phyloP scores from a whole-genome alignment of 1,284 basidiomycete genomes.

The Schizophyllum amplum region DNA sequence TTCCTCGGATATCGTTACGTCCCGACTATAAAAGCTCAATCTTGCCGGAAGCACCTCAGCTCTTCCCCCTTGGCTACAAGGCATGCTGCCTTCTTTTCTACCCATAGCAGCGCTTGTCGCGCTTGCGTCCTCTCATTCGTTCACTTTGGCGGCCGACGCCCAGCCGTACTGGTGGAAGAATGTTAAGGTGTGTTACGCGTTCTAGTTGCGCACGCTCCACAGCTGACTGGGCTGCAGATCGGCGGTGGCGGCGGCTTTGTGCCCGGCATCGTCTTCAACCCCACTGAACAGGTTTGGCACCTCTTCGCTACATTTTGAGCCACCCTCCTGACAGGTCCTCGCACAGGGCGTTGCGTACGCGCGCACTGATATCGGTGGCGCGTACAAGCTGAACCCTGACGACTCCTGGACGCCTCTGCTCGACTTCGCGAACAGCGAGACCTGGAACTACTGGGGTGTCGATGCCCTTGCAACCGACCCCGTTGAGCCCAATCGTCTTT shows the following conservation, averaged over 20 bases:
- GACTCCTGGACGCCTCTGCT: constrained; percentile 54
- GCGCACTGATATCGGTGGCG: constrained; percentile 59
- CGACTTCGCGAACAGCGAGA: constrained; percentile 41
- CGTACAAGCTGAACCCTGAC: constrained; percentile 53
- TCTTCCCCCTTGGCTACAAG: constrained; percentile 10
- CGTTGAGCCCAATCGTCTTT: constrained; percentile 44
- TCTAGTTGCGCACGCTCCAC: not conserved
- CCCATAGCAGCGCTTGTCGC: not conserved
- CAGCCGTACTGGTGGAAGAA: constrained; percentile 57
- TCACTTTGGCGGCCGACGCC: constrained; percentile 8
- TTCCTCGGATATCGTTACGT: not conserved
- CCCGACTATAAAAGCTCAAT: no score
- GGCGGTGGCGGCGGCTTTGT: constrained; percentile 40
- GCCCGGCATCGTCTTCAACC: constrained; percentile 57
- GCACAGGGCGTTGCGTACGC: constrained; percentile 55
- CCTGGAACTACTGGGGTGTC: constrained; percentile 59
- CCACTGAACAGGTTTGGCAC: constrained; percentile 29
- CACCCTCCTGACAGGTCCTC: constrained; percentile 5
- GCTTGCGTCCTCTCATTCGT: not conserved
- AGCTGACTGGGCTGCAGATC: constrained; percentile 19
- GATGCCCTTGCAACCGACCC: constrained; percentile 60
- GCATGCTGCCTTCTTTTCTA: not conserved
- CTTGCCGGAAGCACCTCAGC: no score
- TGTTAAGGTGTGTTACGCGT: constrained; percentile 28
- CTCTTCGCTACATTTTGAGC: not conserved